Evolutionary conservation across 2,329 filamentous ascomycete species (phyloP).

Genomic region (Chaetomium sp.): DNA sequence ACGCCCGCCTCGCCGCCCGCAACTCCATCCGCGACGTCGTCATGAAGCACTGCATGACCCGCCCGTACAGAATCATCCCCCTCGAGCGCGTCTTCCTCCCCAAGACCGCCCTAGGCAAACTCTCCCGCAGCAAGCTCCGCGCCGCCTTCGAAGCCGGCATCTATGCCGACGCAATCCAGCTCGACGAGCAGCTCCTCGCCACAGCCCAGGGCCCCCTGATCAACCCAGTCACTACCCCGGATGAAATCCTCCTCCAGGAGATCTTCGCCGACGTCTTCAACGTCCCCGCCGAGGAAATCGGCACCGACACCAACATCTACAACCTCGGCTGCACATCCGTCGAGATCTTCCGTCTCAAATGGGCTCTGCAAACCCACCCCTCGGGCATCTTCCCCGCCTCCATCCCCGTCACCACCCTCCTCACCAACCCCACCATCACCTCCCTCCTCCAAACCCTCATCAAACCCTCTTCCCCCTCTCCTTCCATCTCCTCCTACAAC

Average conservation of each 20-base stretch:
- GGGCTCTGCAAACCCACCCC: not conserved
- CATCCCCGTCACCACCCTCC: not conserved
- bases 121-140: slow-evolving; percentile 34
- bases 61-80: no score
- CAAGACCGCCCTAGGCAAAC: slow-evolving; percentile 35
- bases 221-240: not conserved
- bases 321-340: slow-evolving; percentile 1
- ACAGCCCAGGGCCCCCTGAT: not conserved
- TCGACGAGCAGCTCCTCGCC: not conserved
- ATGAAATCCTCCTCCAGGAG: not conserved
- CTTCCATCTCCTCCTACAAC: slow-evolving; percentile 25
- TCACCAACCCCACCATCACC: slow-evolving; percentile 13
- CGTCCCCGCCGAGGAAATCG: not conserved
- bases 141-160: slow-evolving; percentile 29
- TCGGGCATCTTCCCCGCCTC: not conserved
- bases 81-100: slow-evolving; percentile 21
- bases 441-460: slow-evolving; percentile 3
- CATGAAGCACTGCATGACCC: no score
- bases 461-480: slow-evolving; percentile 8
- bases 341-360: slow-evolving; percentile 2
- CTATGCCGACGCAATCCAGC: slow-evolving; percentile 12
- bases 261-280: slow-evolving; percentile 8
- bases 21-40: no score
- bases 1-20: no score
- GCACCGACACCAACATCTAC: not conserved